These are phyloP conservation scores for Ilyonectria destructans DNA, from an alignment of 2,329 filamentous ascomycete species.

Conservation along the genomic window DNA sequence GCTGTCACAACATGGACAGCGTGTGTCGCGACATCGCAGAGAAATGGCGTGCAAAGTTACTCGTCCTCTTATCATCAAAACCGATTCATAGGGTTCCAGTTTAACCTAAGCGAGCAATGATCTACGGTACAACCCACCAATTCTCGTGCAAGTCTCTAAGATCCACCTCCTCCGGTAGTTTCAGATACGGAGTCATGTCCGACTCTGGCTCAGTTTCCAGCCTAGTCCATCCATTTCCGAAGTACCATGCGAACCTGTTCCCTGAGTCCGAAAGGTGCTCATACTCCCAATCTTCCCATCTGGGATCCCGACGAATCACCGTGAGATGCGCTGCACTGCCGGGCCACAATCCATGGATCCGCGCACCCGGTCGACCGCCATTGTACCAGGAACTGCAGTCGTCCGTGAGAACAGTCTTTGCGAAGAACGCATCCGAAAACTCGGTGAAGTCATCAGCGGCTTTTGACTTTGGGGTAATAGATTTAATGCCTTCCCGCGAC, in stretches of 20 bases:
- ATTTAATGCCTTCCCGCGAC: conserved; percentile 76
- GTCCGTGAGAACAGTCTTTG: conserved; percentile 70
- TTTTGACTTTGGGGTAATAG: conserved; percentile 69
- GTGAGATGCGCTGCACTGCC: conserved; percentile 77
- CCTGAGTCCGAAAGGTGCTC: conserved; percentile 61
- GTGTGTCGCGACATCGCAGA: conserved; percentile 30
- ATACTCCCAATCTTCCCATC: conserved; percentile 72
- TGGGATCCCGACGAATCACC: conserved; percentile 68
- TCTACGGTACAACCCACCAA: conserved; percentile 71
- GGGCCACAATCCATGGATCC: conserved; percentile 80
- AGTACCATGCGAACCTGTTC: conserved; percentile 73
- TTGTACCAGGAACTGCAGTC: conserved; percentile 83
- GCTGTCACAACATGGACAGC: background rate
- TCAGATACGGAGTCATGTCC: conserved; percentile 78
- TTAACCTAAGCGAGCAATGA: conserved; percentile 16
- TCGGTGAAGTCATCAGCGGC: conserved; percentile 77
- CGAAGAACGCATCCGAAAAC: conserved; percentile 72
- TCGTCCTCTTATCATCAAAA: conserved; percentile 13
- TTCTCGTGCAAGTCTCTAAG: conserved; percentile 76
- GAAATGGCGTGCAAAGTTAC: conserved; percentile 40
- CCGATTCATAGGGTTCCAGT: conserved; percentile 28
- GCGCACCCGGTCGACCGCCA: conserved; percentile 72
- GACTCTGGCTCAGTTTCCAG: conserved; percentile 70
- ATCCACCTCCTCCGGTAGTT: conserved; percentile 69
- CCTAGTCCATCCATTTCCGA: conserved; percentile 78